phyloP scores from a whole-genome alignment of 306 rosid genomes.

The Coriaria nepalensis region DNA sequence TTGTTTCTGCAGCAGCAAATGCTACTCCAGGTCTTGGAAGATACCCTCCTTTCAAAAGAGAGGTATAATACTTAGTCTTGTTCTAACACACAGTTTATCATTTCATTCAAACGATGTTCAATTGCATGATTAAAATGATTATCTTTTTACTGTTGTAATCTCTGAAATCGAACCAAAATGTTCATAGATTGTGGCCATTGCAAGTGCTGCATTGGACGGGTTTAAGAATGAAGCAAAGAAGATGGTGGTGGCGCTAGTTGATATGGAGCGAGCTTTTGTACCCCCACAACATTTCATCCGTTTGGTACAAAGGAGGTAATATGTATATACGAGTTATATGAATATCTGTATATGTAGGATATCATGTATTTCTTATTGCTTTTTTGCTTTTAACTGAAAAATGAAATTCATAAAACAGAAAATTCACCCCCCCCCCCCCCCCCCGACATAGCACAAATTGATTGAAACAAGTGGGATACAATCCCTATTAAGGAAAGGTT shows the following conservation, averaged over 20 bases:
- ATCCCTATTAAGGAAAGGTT: too few relatives aligned
- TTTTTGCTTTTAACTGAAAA: too few relatives aligned
- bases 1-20: conserved; percentile 80
- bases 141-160: not conserved
- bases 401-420: too few relatives aligned
- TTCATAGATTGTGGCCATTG: conserved; percentile 76
- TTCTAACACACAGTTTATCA: not conserved
- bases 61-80: conserved; percentile 25
- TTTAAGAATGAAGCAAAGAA: conserved; percentile 87
- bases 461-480: too few relatives aligned
- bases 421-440: too few relatives aligned
- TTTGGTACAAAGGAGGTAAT: conserved; percentile 86
- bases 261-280: conserved; percentile 99
- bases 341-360: too few relatives aligned
- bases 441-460: too few relatives aligned
- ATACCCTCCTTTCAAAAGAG: conserved; percentile 95
- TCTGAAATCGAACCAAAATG: conserved; percentile 1
- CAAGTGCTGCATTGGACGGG: conserved; percentile 68
- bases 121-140: conserved; percentile 1
- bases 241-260: conserved; percentile 95
- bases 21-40: conserved; percentile 97
- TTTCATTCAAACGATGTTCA: not conserved
- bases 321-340: not conserved
- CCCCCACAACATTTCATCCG: conserved; percentile 98
- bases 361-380: too few relatives aligned